Evolutionary conservation across 495 filamentous ascomycete species (phyloP).

Genomic region (Platismatia glauca): DNA sequence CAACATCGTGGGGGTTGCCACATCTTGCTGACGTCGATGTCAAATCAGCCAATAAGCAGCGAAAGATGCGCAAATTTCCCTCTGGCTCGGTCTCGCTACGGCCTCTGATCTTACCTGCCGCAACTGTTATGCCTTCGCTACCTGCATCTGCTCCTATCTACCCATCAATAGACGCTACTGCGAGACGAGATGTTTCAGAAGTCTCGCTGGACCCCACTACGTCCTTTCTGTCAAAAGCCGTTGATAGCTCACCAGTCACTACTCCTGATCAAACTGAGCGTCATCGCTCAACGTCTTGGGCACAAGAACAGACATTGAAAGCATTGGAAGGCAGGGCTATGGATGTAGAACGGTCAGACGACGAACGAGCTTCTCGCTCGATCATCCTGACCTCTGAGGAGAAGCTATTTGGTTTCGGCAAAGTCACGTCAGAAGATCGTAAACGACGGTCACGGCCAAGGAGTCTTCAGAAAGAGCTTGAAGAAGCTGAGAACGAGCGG

Average conservation of each 20-base stretch:
- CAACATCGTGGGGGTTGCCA: conserved; percentile 16
- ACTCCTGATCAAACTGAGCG: conserved; percentile 18
- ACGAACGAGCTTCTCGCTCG: neutral
- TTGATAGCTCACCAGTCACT: conserved; percentile 16
- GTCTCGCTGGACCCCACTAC: conserved; percentile 20
- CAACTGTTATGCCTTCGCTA: conserved; percentile 17
- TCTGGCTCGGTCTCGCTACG: conserved; percentile 32
- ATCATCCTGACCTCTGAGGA: conserved; percentile 8
- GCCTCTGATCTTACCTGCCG: conserved; percentile 29
- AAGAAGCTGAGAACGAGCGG: conserved; percentile 13
- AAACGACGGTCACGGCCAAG: conserved; percentile 13
- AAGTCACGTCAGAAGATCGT: conserved; percentile 12
- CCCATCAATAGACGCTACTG: conserved; percentile 10
- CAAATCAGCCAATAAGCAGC: conserved; percentile 17
- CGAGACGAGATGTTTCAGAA: conserved; percentile 16
- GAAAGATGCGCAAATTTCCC: conserved; percentile 33
- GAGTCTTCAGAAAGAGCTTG: conserved; percentile 23
- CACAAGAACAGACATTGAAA: conserved; percentile 25
- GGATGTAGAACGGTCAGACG: conserved; percentile 3
- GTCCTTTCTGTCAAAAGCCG: conserved; percentile 18
- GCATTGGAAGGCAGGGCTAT: conserved; percentile 25
- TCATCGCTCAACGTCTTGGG: conserved; percentile 16
- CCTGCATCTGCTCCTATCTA: conserved; percentile 26
- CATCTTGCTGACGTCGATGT: conserved; percentile 17
- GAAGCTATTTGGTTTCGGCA: conserved; percentile 15